phyloP scores from a whole-genome alignment of 2,329 filamentous ascomycete species.

The Apiospora rasikravindrae region DNA sequence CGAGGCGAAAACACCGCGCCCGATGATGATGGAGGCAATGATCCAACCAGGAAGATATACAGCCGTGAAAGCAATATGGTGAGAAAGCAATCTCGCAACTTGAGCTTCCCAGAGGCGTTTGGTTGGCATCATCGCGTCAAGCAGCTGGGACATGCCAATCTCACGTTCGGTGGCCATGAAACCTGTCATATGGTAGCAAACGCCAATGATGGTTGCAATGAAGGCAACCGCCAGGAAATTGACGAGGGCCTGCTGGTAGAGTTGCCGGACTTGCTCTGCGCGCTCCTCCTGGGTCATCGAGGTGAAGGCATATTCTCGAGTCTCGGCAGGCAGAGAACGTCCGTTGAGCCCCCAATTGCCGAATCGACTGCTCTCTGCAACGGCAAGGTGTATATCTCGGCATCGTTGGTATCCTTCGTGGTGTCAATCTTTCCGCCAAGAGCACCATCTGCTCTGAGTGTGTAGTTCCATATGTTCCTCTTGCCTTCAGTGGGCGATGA shows the following conservation, averaged over 20 bases:
- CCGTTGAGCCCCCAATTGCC: constrained; percentile 66
- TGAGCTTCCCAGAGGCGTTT: constrained; percentile 76
- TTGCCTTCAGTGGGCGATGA: constrained; percentile 75
- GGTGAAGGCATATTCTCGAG: constrained; percentile 80
- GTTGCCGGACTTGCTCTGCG: constrained; percentile 65
- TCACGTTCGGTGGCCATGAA: constrained; percentile 87
- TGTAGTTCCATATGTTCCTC: constrained; percentile 82
- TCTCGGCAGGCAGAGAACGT: constrained; percentile 45
- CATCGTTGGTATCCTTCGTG: constrained; percentile 70
- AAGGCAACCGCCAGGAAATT: constrained; percentile 80
- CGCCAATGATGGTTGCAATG: constrained; percentile 78
- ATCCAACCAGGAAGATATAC: constrained; percentile 87
- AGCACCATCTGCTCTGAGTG: constrained; percentile 75
- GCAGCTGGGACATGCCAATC: constrained; percentile 82
- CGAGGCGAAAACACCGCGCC: constrained; percentile 66
- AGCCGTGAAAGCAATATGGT: constrained; percentile 79
- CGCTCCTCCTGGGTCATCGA: constrained; percentile 71
- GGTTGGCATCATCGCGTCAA: constrained; percentile 91
- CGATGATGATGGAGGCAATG: constrained; percentile 70
- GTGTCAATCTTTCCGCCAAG: constrained; percentile 71
- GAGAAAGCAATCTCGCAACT: constrained; percentile 75
- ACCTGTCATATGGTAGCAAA: constrained; percentile 86
- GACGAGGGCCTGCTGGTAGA: constrained; percentile 76
- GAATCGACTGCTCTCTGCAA: constrained; percentile 79
- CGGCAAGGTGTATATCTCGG: constrained; percentile 78